These are phyloP conservation scores for Hymenoscyphus albidus DNA, from an alignment of 2,329 filamentous ascomycete species.

Conservation along the genomic window DNA sequence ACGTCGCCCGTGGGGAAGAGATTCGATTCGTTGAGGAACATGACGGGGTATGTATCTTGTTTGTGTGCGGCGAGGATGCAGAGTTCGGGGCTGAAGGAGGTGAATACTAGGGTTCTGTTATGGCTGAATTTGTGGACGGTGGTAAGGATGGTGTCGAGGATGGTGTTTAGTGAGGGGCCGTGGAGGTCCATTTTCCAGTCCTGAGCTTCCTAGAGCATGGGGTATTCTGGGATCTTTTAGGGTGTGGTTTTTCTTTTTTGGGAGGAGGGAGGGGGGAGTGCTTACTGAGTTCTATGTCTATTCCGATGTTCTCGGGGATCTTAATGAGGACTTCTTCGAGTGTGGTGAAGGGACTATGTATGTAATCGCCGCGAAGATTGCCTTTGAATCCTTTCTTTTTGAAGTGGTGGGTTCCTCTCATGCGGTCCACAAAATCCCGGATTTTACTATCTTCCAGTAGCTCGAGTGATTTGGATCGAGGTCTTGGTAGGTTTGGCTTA, in stretches of 20 bases:
- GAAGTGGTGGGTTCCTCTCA: slow-evolving; percentile 15
- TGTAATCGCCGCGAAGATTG: slow-evolving; percentile 15
- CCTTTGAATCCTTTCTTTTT: slow-evolving; percentile 16
- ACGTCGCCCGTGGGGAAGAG: slow-evolving; percentile 14
- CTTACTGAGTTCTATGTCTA: slow-evolving; percentile 7
- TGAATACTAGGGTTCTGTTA: slow-evolving; percentile 11
- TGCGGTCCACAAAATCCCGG: slow-evolving; percentile 9
- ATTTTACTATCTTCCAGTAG: slow-evolving; percentile 5
- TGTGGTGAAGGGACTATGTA: slow-evolving; percentile 16
- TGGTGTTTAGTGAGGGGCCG: slow-evolving; percentile 11
- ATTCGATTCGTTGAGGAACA: slow-evolving; percentile 15
- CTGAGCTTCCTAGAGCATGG: slow-evolving; percentile 18
- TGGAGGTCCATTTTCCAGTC: slow-evolving; percentile 17
- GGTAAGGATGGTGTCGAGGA: slow-evolving; percentile 12
- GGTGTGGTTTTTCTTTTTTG: background rate
- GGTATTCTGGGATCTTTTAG: slow-evolving; percentile 13
- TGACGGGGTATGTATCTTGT: slow-evolving; percentile 14
- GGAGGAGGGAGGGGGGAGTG: background rate
- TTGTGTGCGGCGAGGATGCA: slow-evolving; percentile 17
- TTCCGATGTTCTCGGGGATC: slow-evolving; percentile 11
- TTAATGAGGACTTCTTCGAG: slow-evolving; percentile 14
- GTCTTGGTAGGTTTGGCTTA: background rate
- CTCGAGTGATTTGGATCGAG: slow-evolving; percentile 11
- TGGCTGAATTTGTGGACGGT: slow-evolving; percentile 3
- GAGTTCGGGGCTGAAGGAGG: slow-evolving; percentile 16